Evolutionary conservation across 805 yeast species (phyloP), one percentile per base, ranked within the genome.

Genomic region (Scheffersomyces ergatensis): DNA sequence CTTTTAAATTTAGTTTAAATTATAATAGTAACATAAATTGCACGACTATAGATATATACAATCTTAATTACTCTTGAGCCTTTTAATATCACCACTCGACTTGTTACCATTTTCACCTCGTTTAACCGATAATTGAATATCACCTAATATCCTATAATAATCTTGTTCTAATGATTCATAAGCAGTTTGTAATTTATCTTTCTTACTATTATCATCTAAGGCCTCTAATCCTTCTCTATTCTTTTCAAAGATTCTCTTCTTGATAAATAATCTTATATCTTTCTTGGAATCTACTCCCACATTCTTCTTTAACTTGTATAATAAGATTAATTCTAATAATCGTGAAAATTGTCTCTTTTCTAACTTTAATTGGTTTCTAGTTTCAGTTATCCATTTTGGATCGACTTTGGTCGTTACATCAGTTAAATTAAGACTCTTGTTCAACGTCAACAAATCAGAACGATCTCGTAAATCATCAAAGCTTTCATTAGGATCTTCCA

Each of bases 401-500:
- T 53, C 31, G 37, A 47, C 17, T 34, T 44, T 49, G 54, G 48
- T 25, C n/a, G 46, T 31, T 25, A 69, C 42, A n/a, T 60, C 52
- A 7, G 56, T 44, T 21, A 72, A 54, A 23, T 51, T 45, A 15
- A 57, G 34, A 26, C 14, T 17, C 2, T 43, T 29, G n/a, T 47
- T 49, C 19, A 65, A 45, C 34, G 65, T 44, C n/a, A 40, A 36
- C 49, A 89, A 67, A 55, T 93, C 98, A 47, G 82, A 76, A 24
- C 92, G 69, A 57, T 93, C 97, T 43, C 99, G 74, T 49, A 93
- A 67, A 55, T 87, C 95, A 56, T 93, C 99, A 63, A 93, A 92
- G 26, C 80, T 79, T 57, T 89, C 97, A 55, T 85, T 86, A 2
- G 98, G 98, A 58, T 93, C 99, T 58, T 93, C 98, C 3, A 93